Conservation (phyloP, 768 basidiomycete genomes). For the Suillus sp. region DNA sequence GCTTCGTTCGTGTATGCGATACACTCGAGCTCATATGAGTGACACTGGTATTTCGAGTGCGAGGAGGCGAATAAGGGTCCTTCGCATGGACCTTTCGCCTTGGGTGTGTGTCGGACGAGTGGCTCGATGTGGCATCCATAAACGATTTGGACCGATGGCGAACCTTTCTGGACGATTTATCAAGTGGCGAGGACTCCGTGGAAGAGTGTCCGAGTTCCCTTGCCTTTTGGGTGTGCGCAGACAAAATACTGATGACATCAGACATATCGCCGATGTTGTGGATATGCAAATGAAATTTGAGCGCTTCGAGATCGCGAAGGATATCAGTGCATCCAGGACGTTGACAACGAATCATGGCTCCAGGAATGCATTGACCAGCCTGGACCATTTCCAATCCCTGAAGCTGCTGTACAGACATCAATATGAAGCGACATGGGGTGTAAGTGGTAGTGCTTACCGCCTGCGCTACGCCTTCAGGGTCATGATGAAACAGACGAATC, state of each 20-base stretch:
- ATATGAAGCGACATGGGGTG: constrained; percentile 10
- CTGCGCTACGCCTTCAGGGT: constrained; percentile 37
- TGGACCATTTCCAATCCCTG: constrained; percentile 31
- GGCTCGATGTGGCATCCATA: background rate
- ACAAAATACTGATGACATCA: background rate
- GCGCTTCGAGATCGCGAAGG: constrained; percentile 43
- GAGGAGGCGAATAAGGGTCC: background rate
- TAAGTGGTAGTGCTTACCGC: constrained; percentile 38
- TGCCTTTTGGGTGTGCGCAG: background rate
- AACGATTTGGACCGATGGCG: constrained; percentile 24
- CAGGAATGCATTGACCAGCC: constrained; percentile 29
- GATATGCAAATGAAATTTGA: constrained; percentile 57
- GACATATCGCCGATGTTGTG: constrained; percentile 50
- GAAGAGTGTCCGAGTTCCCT: background rate
- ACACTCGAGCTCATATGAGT: background rate
- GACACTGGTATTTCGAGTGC: background rate
- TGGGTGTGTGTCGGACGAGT: background rate
- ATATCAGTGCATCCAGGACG: constrained; percentile 48
- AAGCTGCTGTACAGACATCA: constrained; percentile 19
- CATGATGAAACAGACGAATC: constrained; percentile 38
- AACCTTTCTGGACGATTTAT: constrained; percentile 8
- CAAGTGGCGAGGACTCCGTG: background rate
- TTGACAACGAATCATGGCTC: constrained; percentile 42
- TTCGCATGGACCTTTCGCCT: background rate
- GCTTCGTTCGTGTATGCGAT: background rate